Conservation (phyloP, 208 protist genomes). For the Wallacemonas sp. region DNA sequence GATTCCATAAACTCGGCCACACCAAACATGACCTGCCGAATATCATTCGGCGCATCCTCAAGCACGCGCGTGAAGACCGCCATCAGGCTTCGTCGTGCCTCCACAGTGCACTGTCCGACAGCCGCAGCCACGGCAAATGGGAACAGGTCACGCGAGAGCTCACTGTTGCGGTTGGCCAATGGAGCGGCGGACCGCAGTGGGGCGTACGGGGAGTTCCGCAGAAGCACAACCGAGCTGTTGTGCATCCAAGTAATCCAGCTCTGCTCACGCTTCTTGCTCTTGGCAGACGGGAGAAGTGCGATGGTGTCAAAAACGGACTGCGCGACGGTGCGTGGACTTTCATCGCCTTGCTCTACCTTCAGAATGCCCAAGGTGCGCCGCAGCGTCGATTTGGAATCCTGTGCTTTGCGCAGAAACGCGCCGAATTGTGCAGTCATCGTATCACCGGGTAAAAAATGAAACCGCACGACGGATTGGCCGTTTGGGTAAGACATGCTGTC, state of each 20-base stretch:
- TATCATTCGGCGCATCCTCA: conserved; percentile 67
- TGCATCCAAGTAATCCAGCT: conserved; percentile 90
- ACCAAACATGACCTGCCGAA: conserved; percentile 77
- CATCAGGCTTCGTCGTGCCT: conserved; percentile 62
- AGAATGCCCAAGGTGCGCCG: conserved; percentile 81
- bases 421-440: conserved; percentile 63
- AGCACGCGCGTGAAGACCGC: conserved; percentile 65
- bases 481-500: conserved; percentile 54
- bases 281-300: conserved; percentile 61
- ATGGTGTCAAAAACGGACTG: conserved; percentile 59
- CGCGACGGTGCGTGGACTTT: conserved; percentile 44
- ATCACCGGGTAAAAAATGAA: conserved; percentile 53
- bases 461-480: conserved; percentile 78
- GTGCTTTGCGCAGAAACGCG: conserved; percentile 76
- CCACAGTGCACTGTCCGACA: conserved; percentile 43
- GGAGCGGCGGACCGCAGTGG: conserved; percentile 50
- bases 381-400: conserved; percentile 81
- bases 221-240: conserved; percentile 68
- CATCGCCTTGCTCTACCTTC: conserved; percentile 67
- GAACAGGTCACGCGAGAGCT: conserved; percentile 81
- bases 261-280: conserved; percentile 86
- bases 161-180: conserved; percentile 68
- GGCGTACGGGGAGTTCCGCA: conserved; percentile 82
- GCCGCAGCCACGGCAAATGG: conserved; percentile 79
- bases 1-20: conserved; percentile 88